phyloP scores from a whole-genome alignment of 129 eudicot genomes.

The Ambrosia trifida region DNA sequence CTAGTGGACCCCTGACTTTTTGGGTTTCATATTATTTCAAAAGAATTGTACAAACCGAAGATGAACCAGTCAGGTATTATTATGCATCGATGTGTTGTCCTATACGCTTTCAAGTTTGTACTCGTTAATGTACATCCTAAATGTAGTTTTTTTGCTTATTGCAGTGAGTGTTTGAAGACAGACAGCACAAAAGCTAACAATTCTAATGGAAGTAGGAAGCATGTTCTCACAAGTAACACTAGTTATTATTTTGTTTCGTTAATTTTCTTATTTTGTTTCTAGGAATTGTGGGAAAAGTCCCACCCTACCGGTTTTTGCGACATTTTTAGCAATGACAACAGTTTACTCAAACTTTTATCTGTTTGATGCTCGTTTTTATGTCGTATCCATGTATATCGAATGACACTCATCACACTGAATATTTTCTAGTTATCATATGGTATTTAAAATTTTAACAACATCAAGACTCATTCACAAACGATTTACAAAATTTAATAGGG shows the following conservation, averaged over 20 bases:
- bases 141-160: constrained; percentile 1
- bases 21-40: constrained; percentile 40
- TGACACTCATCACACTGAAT: neutral
- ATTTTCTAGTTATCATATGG: neutral
- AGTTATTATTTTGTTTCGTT: constrained; percentile 12
- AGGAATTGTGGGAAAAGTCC: constrained; percentile 33
- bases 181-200: constrained; percentile 54
- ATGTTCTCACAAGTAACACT: constrained; percentile 40
- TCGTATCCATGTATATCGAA: neutral
- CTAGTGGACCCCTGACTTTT: constrained; percentile 42
- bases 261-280: neutral
- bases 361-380: neutral
- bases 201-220: constrained; percentile 39
- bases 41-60: constrained; percentile 46
- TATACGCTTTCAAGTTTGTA: neutral
- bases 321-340: constrained; percentile 12
- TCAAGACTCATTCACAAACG: neutral
- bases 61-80: constrained; percentile 64
- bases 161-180: constrained; percentile 62
- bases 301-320: constrained; percentile 22
- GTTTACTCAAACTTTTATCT: neutral
- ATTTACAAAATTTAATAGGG: too few relatives aligned
- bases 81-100: constrained; percentile 3
- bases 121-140: neutral
- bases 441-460: too few relatives aligned